Percentiles rank a stretch among this genome's conserved stretches.
Conservation (phyloP, 2,329 filamentous ascomycete species). For the Knufia fluminis region DNA sequence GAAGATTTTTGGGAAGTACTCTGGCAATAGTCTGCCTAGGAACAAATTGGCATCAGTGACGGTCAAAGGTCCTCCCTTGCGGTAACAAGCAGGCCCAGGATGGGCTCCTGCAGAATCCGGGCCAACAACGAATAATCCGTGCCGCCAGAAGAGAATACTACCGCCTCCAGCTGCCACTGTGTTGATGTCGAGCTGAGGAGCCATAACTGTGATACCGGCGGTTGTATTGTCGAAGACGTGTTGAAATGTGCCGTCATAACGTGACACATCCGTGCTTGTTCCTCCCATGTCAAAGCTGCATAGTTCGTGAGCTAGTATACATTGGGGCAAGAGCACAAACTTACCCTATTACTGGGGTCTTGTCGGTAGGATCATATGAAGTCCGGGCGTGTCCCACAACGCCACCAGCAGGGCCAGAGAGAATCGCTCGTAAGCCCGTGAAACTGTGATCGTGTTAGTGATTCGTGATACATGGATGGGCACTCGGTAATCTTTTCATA, state of each 20-base stretch:
- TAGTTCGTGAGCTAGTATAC: too few species aligned
- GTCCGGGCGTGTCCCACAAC: slow-evolving; percentile 93
- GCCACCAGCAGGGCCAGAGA: slow-evolving; percentile 86
- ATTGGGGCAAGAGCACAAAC: too few species aligned
- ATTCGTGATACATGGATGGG: too few species aligned
- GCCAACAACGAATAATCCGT: slow-evolving; percentile 84
- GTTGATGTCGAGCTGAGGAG: slow-evolving; percentile 87
- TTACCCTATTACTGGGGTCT: slow-evolving; percentile 81
- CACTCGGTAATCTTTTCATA: too few species aligned
- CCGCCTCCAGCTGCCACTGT: slow-evolving; percentile 81
- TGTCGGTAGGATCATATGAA: slow-evolving; percentile 73
- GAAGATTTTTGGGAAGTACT: slow-evolving; percentile 95
- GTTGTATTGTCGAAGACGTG: slow-evolving; percentile 92
- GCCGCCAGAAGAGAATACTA: slow-evolving; percentile 66
- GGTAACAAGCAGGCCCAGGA: slow-evolving; percentile 83
- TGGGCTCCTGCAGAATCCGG: slow-evolving; percentile 87
- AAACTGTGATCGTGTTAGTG: too few species aligned
- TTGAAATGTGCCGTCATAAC: slow-evolving; percentile 80
- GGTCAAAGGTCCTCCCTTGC: slow-evolving; percentile 80
- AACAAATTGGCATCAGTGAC: slow-evolving; percentile 90
- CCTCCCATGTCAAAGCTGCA: slow-evolving; percentile 95
- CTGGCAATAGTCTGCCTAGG: slow-evolving; percentile 73
- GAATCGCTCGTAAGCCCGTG: slow-evolving; percentile 74
- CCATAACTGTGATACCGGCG: slow-evolving; percentile 87
- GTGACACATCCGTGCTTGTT: slow-evolving; percentile 81